Conservation (phyloP, 2,329 filamentous ascomycete species). For the Berkeleyomyces rouxiae region DNA sequence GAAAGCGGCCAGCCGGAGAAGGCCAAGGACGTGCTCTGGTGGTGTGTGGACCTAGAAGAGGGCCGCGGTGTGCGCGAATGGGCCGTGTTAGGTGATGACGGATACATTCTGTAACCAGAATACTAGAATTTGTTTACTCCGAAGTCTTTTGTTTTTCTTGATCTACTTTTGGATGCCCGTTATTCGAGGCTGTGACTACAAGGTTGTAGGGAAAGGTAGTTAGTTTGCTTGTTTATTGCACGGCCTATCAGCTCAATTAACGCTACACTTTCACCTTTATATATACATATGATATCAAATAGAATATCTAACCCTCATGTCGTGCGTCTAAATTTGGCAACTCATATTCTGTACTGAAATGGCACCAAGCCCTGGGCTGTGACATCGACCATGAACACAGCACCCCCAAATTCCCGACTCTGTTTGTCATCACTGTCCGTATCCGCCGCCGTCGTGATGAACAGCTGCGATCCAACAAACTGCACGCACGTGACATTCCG, state of each 20-base stretch:
- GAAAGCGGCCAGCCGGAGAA: conserved; percentile 71
- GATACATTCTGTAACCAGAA: conserved; percentile 34
- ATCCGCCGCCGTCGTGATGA: conserved; percentile 60
- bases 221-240: not conserved
- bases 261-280: not conserved
- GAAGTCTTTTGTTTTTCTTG: not conserved
- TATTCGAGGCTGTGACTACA: not conserved
- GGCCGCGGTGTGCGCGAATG: conserved; percentile 63
- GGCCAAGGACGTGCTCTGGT: conserved; percentile 88
- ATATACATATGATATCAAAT: conserved; percentile 1
- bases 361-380: conserved; percentile 48
- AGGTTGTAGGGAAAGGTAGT: not conserved
- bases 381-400: conserved; percentile 61
- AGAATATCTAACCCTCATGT: not conserved
- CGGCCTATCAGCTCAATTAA: not conserved
- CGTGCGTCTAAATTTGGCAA: not conserved
- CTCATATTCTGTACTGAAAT: conserved; percentile 43
- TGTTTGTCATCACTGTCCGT: conserved; percentile 46
- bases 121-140: not conserved
- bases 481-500: conserved; percentile 64
- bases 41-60: conserved; percentile 92
- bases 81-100: conserved; percentile 49
- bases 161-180: not conserved
- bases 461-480: conserved; percentile 59
- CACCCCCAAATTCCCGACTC: conserved; percentile 47